Evolutionary conservation across 208 protist genomes (phyloP), one percentile per base, ranked within the genome.

Genomic region (Leishmania martiniquensis): DNA sequence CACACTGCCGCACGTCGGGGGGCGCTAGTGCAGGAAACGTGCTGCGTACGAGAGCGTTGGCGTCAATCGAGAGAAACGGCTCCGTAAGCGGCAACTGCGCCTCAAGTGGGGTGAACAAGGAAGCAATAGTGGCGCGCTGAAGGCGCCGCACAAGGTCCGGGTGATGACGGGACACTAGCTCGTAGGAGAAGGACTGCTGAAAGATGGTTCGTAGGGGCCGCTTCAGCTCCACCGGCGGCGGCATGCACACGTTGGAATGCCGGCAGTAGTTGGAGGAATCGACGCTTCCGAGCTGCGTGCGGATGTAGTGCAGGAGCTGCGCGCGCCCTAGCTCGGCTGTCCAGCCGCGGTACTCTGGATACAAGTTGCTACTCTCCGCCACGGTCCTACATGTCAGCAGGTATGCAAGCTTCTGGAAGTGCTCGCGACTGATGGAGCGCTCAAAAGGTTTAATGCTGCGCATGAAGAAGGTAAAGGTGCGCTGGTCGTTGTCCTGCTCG

Each of bases 361-460:
- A 97, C 44, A 87, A 65, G 42, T 45, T 55, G 47, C 86, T 85
- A 42, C 87, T 84, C 71, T 96, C 91, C 13, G 90, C 83, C 0
- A 97, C 92, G 29, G 71, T 90, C 62, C 88, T 87, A 80, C 93
- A 97, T 25, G 91, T 94, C 10, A 97, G 88, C 13, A 97, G 70
- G 85, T 97, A 97, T 51, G 79, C 89, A 7, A 97, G 86, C 79
- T 90, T 89, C 67, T 93, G 88, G 66, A 93, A 95, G 75, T 93
- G 89, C 65, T 93, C 86, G 3, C 77, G 73, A 67, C 85, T 89
- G 70, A 97, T 90, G 37, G 82, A 87, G 47, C 77, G 68, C 68
- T 97, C 91, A 45, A 95, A 83, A 1, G 92, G 90, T 63, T 97
- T 97, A 72, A 97, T 90, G 67, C 75, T 82, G 51, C 89, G 90